Base-by-base conservation (phyloP, 306 rosid genomes). In the Pyrus pyrifolia region DNA sequence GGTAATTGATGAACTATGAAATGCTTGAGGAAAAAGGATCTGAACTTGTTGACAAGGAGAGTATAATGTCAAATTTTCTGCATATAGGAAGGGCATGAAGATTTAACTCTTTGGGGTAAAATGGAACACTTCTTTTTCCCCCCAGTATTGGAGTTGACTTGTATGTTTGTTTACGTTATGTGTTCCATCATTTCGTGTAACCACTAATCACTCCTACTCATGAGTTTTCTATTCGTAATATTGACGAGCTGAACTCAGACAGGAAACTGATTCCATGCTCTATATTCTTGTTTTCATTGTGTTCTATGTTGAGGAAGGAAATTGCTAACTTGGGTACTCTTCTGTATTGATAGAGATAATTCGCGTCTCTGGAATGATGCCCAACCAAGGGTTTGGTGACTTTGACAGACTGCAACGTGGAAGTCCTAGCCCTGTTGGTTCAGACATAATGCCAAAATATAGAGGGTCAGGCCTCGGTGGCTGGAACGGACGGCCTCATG, bases 371-470 rank as follows among this genome's bases (percentile, higher is more conserved):
- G 97, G 93, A 85, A 89, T 87, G 96, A 83, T 92, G 86, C 88
- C 97, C 85, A 95, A 92, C 83, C 99, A 92, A 90, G 95, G 96
- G 86, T 86, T 85, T 86, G 87, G 93, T 35, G 99, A 95, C 89
- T 91, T 88, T 67, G 99, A 95, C 76, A 91, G 97, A 76, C 81
- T 92, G 71, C 91, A 90, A 80, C 97, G 92, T 73, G 89, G 99
- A 88, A 95, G 99, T 79, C 99, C 99, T 44, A 92, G 99, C 83
- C 99, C 99, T 46, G 86, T 92, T 89, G 88, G 93, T 79, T 88
- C 99, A 59, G 89, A 89, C 74, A 85, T 89, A 76, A 88, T 92
- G 74, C 88, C 99, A 46, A 95, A 86, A 81, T 92, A 89, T 70
- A 76, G 85, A 33, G 93, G 91, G 38, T 68, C 97, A n/a, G 90